Percentiles rank a stretch among this genome's conserved stretches.
Evolutionary conservation across 2,329 filamentous ascomycete genomes (phyloP).

Genomic region (Talaromyces sp.): DNA sequence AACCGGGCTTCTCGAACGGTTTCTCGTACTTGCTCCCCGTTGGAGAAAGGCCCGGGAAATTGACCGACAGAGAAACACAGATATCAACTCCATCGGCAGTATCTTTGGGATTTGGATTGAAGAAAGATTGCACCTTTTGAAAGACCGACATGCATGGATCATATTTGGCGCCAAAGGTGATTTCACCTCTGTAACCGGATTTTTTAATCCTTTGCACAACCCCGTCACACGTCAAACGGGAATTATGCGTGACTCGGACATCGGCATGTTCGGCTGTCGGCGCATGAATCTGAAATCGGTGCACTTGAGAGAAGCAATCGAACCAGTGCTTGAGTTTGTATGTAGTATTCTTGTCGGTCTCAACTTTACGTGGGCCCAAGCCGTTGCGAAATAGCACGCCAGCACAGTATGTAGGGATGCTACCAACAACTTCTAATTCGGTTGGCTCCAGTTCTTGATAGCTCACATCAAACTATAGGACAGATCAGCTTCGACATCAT

Average conservation of each 20-base stretch:
- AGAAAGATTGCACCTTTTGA: conserved; percentile 64
- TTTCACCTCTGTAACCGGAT: conserved; percentile 53
- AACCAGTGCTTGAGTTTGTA: conserved; percentile 73
- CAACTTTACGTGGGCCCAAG: conserved; percentile 61
- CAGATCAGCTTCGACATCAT: conserved; percentile 12
- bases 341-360: conserved; percentile 56
- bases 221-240: conserved; percentile 63
- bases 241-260: conserved; percentile 63
- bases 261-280: conserved; percentile 31
- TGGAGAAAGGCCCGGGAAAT: conserved; percentile 56
- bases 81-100: conserved; percentile 52
- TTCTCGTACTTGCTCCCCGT: conserved; percentile 22
- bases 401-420: conserved; percentile 66
- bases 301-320: conserved; percentile 67
- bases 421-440: conserved; percentile 59
- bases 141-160: conserved; percentile 74
- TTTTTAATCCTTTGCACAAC: conserved; percentile 59
- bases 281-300: conserved; percentile 66
- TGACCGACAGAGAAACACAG: conserved; percentile 61
- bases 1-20: conserved; percentile 31
- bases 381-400: conserved; percentile 73
- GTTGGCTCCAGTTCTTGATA: conserved; percentile 64
- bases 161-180: conserved; percentile 66
- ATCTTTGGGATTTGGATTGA: conserved; percentile 35
- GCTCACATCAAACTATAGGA: conserved; percentile 60